Evolutionary conservation across 2,329 filamentous ascomycete genomes (phyloP).

Genomic region (Hymenoscyphus albidus): DNA sequence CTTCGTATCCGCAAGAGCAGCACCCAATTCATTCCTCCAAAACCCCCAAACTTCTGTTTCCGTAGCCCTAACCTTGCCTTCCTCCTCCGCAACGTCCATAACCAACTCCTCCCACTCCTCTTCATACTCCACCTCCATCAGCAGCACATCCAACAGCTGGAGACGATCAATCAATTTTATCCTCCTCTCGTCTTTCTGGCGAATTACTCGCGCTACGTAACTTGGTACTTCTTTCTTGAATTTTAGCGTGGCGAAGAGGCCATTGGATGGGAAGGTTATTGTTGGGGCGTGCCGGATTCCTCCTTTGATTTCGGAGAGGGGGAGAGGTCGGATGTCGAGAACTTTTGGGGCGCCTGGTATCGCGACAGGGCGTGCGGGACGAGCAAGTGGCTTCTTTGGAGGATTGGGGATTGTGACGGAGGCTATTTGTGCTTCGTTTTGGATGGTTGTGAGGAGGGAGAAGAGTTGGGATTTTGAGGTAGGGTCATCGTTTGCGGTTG

Average conservation of each 20-base stretch:
- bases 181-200: conserved; percentile 46
- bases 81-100: conserved; percentile 17
- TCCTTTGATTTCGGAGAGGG: conserved; percentile 44
- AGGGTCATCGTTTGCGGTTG: conserved; percentile 25
- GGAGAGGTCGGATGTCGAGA: conserved; percentile 50
- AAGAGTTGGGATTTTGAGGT: conserved; percentile 30
- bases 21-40: not conserved
- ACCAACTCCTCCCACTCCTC: conserved; percentile 44
- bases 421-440: not conserved
- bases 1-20: not conserved
- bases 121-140: conserved; percentile 45
- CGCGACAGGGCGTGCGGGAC: conserved; percentile 19
- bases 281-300: conserved; percentile 55
- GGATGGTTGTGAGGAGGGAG: conserved; percentile 32
- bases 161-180: conserved; percentile 40
- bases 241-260: conserved; percentile 61
- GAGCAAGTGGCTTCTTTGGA: conserved; percentile 12
- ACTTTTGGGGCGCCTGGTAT: conserved; percentile 38
- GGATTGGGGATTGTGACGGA: not conserved
- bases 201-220: conserved; percentile 55
- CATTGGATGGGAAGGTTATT: conserved; percentile 46
- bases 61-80: conserved; percentile 27
- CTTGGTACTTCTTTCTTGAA: conserved; percentile 61
- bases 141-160: conserved; percentile 36
- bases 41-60: conserved; percentile 14